Conservation (phyloP, 139 green algal species). For the Volvox africanus region DNA sequence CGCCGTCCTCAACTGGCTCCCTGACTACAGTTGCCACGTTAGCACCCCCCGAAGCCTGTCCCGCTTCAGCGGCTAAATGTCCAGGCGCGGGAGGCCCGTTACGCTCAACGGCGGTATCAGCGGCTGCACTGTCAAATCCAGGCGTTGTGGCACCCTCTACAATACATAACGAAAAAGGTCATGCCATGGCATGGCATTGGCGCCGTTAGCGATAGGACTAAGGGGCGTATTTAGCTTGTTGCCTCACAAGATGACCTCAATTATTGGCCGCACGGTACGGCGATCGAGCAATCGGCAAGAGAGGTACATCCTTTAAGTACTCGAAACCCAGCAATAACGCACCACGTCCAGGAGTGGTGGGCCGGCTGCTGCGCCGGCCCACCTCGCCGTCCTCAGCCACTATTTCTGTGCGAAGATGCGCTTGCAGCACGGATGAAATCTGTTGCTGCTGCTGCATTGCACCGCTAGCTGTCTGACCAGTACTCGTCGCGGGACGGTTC, state of each 20-base stretch:
- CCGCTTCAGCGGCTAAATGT: too few species aligned
- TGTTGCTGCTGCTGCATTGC: not conserved
- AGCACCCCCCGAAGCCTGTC: too few species aligned
- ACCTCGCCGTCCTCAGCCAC: slow-evolving; percentile 30
- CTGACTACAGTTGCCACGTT: not conserved
- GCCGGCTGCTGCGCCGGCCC: slow-evolving; percentile 19
- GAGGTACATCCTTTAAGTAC: too few species aligned
- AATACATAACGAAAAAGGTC: not conserved
- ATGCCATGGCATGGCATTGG: too few species aligned
- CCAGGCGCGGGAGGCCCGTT: too few species aligned
- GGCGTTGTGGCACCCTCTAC: not conserved
- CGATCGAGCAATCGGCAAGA: too few species aligned
- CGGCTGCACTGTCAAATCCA: not conserved
- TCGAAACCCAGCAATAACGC: not conserved
- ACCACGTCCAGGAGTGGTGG: not conserved
- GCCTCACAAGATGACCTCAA: too few species aligned
- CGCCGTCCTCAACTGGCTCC: slow-evolving; percentile 24
- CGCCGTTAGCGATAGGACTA: too few species aligned
- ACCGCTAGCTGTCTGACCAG: not conserved
- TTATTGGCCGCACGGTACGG: too few species aligned
- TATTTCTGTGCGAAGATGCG: slow-evolving; percentile 10
- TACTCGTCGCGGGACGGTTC: not conserved
- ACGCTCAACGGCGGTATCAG: not conserved
- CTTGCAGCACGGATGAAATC: not conserved
- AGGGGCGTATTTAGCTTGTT: too few species aligned